Percentiles rank a stretch among this genome's conserved stretches.
phyloP scores from a whole-genome alignment of 2,329 filamentous ascomycete genomes.

The Aureobasidium subglaciale region DNA sequence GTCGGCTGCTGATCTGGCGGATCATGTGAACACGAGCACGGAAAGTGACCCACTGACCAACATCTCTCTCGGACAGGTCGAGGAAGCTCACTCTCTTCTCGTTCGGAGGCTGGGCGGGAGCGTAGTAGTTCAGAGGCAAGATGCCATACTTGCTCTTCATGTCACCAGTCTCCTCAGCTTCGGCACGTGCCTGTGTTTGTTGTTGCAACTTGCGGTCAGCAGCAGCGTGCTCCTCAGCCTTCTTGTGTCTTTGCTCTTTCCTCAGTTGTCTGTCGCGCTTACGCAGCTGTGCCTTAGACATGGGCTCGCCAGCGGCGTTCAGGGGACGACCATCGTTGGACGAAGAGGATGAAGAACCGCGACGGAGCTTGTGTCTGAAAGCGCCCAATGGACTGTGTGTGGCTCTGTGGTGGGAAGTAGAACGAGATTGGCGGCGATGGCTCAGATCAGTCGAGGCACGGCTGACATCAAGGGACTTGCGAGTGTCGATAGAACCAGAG shows the following conservation, averaged over 20 bases:
- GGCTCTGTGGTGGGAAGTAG: slow-evolving; percentile 19
- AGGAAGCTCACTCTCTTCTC: slow-evolving; percentile 44
- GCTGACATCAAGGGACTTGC: neutral
- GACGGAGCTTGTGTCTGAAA: slow-evolving; percentile 26
- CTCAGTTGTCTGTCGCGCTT: slow-evolving; percentile 42
- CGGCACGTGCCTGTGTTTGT: slow-evolving; percentile 42
- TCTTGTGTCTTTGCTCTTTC: slow-evolving; percentile 38
- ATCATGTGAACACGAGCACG: slow-evolving; percentile 70
- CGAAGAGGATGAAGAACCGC: slow-evolving; percentile 26
- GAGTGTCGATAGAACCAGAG: slow-evolving; percentile 2
- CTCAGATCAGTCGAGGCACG: neutral
- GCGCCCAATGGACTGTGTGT: slow-evolving; percentile 29
- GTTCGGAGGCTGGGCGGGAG: slow-evolving; percentile 40
- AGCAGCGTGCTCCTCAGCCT: slow-evolving; percentile 36
- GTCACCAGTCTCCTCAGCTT: slow-evolving; percentile 49
- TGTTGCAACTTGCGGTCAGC: slow-evolving; percentile 42
- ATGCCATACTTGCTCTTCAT: slow-evolving; percentile 54
- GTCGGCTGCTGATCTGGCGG: slow-evolving; percentile 70
- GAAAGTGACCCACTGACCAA: slow-evolving; percentile 58
- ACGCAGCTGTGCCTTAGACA: slow-evolving; percentile 43
- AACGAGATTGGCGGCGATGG: neutral
- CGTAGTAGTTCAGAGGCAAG: slow-evolving; percentile 52
- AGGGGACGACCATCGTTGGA: slow-evolving; percentile 34
- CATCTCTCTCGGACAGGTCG: slow-evolving; percentile 44
- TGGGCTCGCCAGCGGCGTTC: slow-evolving; percentile 43